These are phyloP conservation scores for Blastomyces percursus DNA, from an alignment of 2,329 filamentous ascomycete species.

Conservation along the genomic window DNA sequence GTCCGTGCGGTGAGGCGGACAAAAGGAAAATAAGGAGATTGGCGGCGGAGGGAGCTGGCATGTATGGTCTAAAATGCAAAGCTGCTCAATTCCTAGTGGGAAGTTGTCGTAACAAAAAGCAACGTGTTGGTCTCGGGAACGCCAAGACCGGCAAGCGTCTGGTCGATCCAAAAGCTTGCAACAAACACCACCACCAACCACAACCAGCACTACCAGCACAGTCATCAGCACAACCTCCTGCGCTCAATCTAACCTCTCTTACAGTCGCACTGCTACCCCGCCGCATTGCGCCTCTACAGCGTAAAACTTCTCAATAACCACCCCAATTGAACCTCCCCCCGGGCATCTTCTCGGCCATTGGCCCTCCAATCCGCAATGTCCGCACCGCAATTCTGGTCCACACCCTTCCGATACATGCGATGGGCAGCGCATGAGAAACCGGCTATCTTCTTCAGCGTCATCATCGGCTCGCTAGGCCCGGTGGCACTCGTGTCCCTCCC, in stretches of 20 bases:
- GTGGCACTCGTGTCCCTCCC: constrained; percentile 59
- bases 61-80: constrained; percentile 3
- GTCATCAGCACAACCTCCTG: constrained; percentile 7
- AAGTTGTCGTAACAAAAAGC: constrained; percentile 22
- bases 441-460: constrained; percentile 77
- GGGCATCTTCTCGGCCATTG: background rate
- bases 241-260: constrained; percentile 6
- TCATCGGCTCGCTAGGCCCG: constrained; percentile 64
- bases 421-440: constrained; percentile 84
- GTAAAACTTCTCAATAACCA: background rate
- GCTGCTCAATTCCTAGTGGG: background rate
- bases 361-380: constrained; percentile 30
- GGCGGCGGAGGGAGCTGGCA: constrained; percentile 8
- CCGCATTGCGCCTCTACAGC: background rate
- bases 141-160: constrained; percentile 28
- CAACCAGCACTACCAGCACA: background rate
- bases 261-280: background rate
- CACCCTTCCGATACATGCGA: constrained; percentile 71
- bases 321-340: background rate
- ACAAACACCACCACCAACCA: background rate
- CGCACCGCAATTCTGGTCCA: constrained; percentile 69
- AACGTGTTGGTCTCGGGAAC: constrained; percentile 32
- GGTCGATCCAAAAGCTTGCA: constrained; percentile 1
- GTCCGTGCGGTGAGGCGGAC: constrained; percentile 25
- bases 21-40: constrained; percentile 13